A percentile compares a stretch with the other conserved stretches of the same genome.
phyloP scores from a whole-genome alignment of 2,329 filamentous ascomycete genomes.

The Claviceps monticola region DNA sequence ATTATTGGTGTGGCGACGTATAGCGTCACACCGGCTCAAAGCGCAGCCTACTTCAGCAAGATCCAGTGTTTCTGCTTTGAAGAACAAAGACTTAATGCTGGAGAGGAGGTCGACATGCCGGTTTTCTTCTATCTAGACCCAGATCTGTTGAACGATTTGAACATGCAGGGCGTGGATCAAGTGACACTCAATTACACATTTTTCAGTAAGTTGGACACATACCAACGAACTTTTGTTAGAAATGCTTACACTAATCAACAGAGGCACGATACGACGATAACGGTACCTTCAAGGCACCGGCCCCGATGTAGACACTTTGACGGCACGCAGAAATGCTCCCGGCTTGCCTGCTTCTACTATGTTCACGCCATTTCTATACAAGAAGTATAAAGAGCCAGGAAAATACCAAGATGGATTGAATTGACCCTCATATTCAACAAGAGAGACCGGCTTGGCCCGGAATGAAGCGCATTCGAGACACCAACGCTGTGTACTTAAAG shows the following conservation, averaged over 20 bases:
- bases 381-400: neutral
- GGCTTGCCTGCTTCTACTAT: neutral
- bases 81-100: conserved; percentile 84
- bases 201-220: conserved; percentile 58
- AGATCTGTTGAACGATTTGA: conserved; percentile 80
- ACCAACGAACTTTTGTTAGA: neutral
- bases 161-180: conserved; percentile 87
- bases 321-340: neutral
- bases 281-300: conserved; percentile 27
- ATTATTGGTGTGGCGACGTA: conserved; percentile 98
- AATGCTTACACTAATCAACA: conserved; percentile 9
- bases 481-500: neutral
- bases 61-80: conserved; percentile 99
- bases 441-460: neutral
- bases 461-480: neutral
- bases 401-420: neutral
- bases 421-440: neutral
- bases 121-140: conserved; percentile 99
- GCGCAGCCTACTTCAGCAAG: conserved; percentile 96
- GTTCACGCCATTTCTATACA: neutral
- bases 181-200: conserved; percentile 96
- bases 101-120: conserved; percentile 97
- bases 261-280: conserved; percentile 34
- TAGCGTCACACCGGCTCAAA: conserved; percentile 89
- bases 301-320: neutral